Conservation (phyloP, 768 basidiomycete genomes). For the Leccinum variicolor region DNA sequence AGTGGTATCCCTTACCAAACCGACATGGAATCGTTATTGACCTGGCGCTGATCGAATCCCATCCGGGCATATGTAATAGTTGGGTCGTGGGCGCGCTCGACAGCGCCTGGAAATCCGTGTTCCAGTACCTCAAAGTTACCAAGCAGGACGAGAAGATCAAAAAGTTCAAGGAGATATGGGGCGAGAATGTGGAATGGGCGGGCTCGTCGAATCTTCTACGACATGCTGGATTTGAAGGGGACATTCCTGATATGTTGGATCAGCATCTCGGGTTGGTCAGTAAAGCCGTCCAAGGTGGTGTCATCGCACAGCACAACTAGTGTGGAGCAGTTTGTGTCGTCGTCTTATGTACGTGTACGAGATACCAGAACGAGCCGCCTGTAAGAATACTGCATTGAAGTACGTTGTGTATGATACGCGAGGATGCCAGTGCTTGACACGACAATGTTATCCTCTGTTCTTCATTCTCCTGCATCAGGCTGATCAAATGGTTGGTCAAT, state of each 20-base stretch:
- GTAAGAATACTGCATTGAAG: not conserved
- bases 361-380: not conserved
- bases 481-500: too few species aligned
- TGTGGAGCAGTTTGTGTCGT: too few species aligned
- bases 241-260: constrained; percentile 4
- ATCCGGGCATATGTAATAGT: constrained; percentile 8
- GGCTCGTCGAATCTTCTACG: not conserved
- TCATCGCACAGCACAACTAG: not conserved
- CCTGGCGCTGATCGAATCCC: not conserved
- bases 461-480: too few species aligned
- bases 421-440: too few species aligned
- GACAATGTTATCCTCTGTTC: too few species aligned
- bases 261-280: constrained; percentile 2
- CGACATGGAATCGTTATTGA: constrained; percentile 1
- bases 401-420: not conserved
- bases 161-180: constrained; percentile 29
- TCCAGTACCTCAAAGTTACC: constrained; percentile 20
- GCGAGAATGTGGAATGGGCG: constrained; percentile 30
- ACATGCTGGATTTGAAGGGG: not conserved
- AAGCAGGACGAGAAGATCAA: constrained; percentile 3
- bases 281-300: not conserved
- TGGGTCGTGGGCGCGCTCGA: constrained; percentile 42
- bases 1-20: constrained; percentile 13
- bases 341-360: too few species aligned
- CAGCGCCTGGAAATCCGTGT: constrained; percentile 35